Conservation (phyloP, 208 protist species). For the Balamuthia mandrillaris region DNA sequence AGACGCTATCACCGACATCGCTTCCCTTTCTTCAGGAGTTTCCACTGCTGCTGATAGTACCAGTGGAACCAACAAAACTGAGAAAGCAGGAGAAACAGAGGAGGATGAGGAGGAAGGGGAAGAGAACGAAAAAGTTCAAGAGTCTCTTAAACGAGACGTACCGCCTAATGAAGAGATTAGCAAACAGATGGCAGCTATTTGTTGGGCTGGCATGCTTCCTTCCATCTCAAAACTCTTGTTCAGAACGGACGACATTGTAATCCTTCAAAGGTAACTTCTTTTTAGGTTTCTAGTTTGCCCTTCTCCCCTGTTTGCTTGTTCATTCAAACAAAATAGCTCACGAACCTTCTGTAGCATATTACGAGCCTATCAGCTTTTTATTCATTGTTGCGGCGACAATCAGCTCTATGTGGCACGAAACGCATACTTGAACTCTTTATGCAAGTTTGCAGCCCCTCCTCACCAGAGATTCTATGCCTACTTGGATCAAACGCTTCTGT, state of each 20-base stretch:
- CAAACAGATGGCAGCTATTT: constrained; percentile 47
- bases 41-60: too few relatives aligned
- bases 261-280: too few relatives aligned
- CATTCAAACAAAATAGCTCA: too few relatives aligned
- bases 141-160: too few relatives aligned
- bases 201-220: constrained; percentile 44
- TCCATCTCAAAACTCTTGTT: constrained; percentile 45
- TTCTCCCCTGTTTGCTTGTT: too few relatives aligned
- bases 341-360: constrained; percentile 51
- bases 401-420: constrained; percentile 42
- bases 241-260: constrained; percentile 44
- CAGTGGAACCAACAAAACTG: too few relatives aligned
- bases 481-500: too few relatives aligned
- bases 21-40: too few relatives aligned
- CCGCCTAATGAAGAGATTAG: not conserved
- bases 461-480: too few relatives aligned
- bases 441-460: constrained; percentile 12
- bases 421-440: constrained; percentile 53
- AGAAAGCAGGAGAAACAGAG: not conserved
- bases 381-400: constrained; percentile 52
- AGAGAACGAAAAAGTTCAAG: not conserved
- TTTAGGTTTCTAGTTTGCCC: too few relatives aligned
- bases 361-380: constrained; percentile 56
- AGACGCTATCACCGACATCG: not conserved
- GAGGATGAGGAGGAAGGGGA: not conserved